Base-by-base conservation (phyloP, 176 grass and related monocot species). In the Phragmites australis region DNA sequence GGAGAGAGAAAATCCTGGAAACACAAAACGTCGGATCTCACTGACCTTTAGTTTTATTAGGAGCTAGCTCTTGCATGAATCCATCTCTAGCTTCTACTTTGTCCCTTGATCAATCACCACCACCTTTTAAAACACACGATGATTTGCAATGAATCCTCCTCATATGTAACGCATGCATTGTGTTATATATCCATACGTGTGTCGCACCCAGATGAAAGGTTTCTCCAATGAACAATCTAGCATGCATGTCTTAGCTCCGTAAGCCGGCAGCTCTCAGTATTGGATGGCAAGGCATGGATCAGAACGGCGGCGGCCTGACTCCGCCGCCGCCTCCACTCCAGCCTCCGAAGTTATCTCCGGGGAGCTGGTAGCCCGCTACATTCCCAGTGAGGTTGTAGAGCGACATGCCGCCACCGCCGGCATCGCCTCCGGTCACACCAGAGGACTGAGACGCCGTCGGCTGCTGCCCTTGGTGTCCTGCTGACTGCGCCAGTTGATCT, bases 321-420 rank as follows among this genome's bases (percentile, higher is more conserved):
- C 83, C 80, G 15, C 87, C 89, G 13, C 84, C 90, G 41, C 68
- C 71, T 34, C 88, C 84, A 8, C 87, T 86, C 91, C 94, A 93
- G 26, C 79, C 80, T 42, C 88, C 88, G 0, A 88, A 92, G 82
- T 87, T 92, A 65, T 87, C 88, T 14, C 91, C 94, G n/a, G 87
- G 84, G 60, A 93, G 87, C 75, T 94, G 88, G 56, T 89, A 93
- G 18, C 50, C 65, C n/a, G 89, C 91, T 37, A 90, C 82, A 91
- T 87, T 97, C 34, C 87, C 91, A 27, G 87, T 82, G 50, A 97
- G 87, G 79, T 92, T 94, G 80, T 97, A 97, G 81, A 94, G 93
- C 12, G 91, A 90, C 86, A 97, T 93, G 53, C 93, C 87, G 17
- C 68, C 91, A 0, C 50, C 80, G 14, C 73, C 86, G 2, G 73